These are phyloP conservation scores for Aethionema arabicum DNA, from an alignment of 345 rosid genomes.

Conservation along the genomic window DNA sequence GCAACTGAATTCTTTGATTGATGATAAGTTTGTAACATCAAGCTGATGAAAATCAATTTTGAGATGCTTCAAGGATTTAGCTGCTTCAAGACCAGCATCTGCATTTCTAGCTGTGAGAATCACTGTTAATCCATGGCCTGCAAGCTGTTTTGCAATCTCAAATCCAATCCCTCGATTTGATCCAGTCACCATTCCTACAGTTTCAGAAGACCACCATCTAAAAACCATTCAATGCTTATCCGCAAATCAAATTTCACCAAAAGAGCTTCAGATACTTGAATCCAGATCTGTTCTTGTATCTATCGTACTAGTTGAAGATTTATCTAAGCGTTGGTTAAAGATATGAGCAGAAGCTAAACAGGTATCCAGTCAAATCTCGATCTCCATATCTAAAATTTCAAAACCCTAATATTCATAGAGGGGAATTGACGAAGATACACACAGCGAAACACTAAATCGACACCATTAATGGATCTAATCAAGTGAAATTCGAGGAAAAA, in stretches of 20 bases:
- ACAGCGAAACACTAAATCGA: slow-evolving; percentile 4
- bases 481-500: background rate
- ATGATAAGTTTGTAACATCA: slow-evolving; percentile 28
- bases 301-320: no score
- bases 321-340: background rate
- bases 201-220: slow-evolving; percentile 91
- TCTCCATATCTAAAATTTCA: background rate
- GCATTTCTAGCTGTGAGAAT: slow-evolving; percentile 72
- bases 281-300: no score
- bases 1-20: slow-evolving; percentile 26
- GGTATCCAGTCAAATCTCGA: background rate
- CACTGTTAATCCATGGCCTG: slow-evolving; percentile 69
- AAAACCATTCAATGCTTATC: slow-evolving; percentile 12
- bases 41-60: slow-evolving; percentile 34
- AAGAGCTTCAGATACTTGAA: background rate
- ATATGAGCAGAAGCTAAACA: background rate
- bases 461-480: background rate
- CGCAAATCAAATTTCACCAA: slow-evolving; percentile 3
- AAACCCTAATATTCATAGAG: background rate
- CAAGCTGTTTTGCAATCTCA: slow-evolving; percentile 80
- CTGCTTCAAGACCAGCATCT: slow-evolving; percentile 65
- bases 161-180: slow-evolving; percentile 85
- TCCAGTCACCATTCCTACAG: slow-evolving; percentile 83
- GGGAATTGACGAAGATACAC: background rate
- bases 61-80: slow-evolving; percentile 45